Conservation (phyloP, 2,329 filamentous ascomycete genomes). For the Bipolaris oryzae region DNA sequence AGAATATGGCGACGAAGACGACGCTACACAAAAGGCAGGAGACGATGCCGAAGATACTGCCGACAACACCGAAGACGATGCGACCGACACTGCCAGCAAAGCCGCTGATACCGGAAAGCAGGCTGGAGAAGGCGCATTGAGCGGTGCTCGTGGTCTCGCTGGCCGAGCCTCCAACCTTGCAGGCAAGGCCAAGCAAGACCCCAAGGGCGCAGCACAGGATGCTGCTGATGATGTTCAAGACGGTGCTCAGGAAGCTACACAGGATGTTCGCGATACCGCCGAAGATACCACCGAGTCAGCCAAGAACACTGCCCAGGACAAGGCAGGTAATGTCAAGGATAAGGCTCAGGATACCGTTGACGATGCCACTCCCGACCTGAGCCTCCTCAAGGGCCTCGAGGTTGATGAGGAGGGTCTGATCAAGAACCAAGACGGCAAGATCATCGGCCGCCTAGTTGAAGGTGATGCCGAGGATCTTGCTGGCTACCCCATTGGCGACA, state of each 20-base stretch:
- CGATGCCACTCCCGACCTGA: constrained; percentile 52
- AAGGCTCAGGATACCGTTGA: constrained; percentile 38
- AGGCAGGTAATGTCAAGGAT: constrained; percentile 38
- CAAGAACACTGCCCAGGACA: constrained; percentile 39
- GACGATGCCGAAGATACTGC: constrained; percentile 53
- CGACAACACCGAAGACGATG: constrained; percentile 51
- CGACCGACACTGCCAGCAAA: constrained; percentile 41
- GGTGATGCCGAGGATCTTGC: constrained; percentile 60
- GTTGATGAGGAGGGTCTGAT: constrained; percentile 62
- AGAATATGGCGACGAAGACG: constrained; percentile 34
- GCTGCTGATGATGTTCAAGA: constrained; percentile 45
- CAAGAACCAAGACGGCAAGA: constrained; percentile 57
- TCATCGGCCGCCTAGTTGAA: constrained; percentile 57
- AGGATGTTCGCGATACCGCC: constrained; percentile 39
- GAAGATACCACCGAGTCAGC: constrained; percentile 39
- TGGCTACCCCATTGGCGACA: constrained; percentile 59
- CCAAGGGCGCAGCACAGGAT: constrained; percentile 47
- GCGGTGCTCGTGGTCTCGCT: constrained; percentile 54
- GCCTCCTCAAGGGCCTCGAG: constrained; percentile 57
- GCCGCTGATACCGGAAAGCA: constrained; percentile 45
- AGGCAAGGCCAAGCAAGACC: constrained; percentile 51
- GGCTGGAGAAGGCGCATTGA: constrained; percentile 48
- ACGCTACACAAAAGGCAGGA: constrained; percentile 53
- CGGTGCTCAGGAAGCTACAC: constrained; percentile 39
- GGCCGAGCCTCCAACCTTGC: constrained; percentile 55